phyloP scores from a whole-genome alignment of 1,284 basidiomycete genomes.

The Coriolopsis trogii region DNA sequence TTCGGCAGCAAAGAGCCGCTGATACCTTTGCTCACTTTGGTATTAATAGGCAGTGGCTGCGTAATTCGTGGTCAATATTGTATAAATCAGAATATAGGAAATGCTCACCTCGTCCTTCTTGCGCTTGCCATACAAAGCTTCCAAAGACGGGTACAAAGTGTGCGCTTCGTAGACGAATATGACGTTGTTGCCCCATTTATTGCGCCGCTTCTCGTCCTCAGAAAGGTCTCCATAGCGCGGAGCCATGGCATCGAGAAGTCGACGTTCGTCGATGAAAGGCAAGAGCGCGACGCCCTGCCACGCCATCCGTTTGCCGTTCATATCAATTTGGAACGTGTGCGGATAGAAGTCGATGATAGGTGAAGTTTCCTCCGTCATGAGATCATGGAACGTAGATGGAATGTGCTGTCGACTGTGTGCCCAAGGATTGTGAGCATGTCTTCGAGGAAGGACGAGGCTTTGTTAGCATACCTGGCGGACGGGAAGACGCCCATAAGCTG shows the following conservation, averaged over 20 bases:
- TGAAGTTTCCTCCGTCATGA: conserved; percentile 90
- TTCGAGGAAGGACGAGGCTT: background rate
- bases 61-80: conserved; percentile 6
- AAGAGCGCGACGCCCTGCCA: conserved; percentile 99
- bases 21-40: conserved; percentile 75
- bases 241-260: conserved; percentile 84
- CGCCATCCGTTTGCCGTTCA: conserved; percentile 99
- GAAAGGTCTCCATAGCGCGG: conserved; percentile 73
- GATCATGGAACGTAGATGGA: conserved; percentile 81
- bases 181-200: conserved; percentile 84
- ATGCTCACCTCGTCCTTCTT: conserved; percentile 75
- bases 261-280: conserved; percentile 92
- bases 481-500: conserved; percentile 99
- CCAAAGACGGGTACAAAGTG: conserved; percentile 84
- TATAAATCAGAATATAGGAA: conserved; percentile 1
- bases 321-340: conserved; percentile 91
- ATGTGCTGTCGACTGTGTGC: conserved; percentile 82
- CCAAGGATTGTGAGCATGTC: background rate
- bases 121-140: conserved; percentile 88
- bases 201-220: conserved; percentile 84
- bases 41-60: conserved; percentile 72
- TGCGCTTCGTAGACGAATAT: conserved; percentile 89
- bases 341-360: conserved; percentile 99
- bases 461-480: conserved; percentile 71
- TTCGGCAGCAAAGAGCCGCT: conserved; percentile 83